Conservation (phyloP, 2,329 filamentous ascomycete genomes). For the Whalleya microplaca region DNA sequence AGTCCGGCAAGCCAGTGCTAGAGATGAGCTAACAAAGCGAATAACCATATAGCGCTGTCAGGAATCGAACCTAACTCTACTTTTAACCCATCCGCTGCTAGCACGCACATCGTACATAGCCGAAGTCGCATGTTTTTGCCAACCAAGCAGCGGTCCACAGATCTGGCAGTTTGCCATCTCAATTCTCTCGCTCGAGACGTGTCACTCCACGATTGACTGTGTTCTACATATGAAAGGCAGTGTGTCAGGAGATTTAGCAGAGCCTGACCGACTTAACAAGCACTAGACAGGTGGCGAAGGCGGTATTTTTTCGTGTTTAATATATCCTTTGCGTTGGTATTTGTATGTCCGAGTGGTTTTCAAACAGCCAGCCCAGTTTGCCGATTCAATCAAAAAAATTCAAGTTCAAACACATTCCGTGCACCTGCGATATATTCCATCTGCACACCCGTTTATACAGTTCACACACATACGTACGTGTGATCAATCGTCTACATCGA, state of each 20-base stretch:
- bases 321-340: constrained; percentile 11
- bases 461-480: constrained; percentile 1
- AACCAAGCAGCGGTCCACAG: constrained; percentile 16
- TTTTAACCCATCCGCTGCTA: too few relatives aligned
- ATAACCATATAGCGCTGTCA: too few relatives aligned
- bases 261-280: constrained; percentile 2
- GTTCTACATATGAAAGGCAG: constrained; percentile 3
- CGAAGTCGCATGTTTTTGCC: constrained; percentile 20
- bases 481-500: background rate
- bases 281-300: constrained; percentile 19
- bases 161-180: constrained; percentile 8
- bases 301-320: constrained; percentile 3
- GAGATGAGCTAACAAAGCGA: too few relatives aligned
- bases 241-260: constrained; percentile 20
- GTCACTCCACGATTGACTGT: constrained; percentile 24
- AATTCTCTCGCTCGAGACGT: constrained; percentile 23
- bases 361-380: background rate
- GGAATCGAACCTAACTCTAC: too few relatives aligned
- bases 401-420: too few relatives aligned
- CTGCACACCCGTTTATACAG: background rate
- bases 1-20: background rate
- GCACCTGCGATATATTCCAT: too few relatives aligned
- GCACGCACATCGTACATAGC: constrained; percentile 5
- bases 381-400: background rate
- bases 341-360: constrained; percentile 13